These are phyloP conservation scores for Phytophthora cajani DNA, from an alignment of 352 stramenopile species.

Conservation along the genomic window DNA sequence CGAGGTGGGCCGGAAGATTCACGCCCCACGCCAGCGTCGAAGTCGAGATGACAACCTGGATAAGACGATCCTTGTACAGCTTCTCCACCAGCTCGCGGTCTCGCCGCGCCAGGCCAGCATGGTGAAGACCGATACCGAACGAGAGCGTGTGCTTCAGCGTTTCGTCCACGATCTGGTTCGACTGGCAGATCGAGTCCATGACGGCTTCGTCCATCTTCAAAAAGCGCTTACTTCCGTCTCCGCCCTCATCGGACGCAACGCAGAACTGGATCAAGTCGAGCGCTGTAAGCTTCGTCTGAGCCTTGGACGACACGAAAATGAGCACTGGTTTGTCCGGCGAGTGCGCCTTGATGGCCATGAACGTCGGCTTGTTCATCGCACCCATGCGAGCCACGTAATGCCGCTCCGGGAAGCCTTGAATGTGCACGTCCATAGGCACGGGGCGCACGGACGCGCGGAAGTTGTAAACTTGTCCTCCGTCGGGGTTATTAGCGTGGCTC, in stretches of 20 bases:
- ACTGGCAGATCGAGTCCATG: constrained; percentile 88
- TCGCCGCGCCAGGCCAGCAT: constrained; percentile 87
- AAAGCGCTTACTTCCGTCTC: constrained; percentile 94
- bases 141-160: constrained; percentile 95
- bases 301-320: constrained; percentile 98
- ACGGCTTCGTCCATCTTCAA: constrained; percentile 92
- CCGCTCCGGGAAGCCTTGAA: constrained; percentile 96
- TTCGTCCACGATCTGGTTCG: constrained; percentile 88
- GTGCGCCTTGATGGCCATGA: constrained; percentile 96
- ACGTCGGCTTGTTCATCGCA: constrained; percentile 99
- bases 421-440: constrained; percentile 96
- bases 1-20: constrained; percentile 97
- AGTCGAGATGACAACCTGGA: constrained; percentile 96
- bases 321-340: constrained; percentile 94
- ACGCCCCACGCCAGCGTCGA: constrained; percentile 95
- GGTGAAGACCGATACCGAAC: constrained; percentile 98
- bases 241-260: constrained; percentile 66
- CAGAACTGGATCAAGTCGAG: constrained; percentile 97
- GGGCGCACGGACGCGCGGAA: constrained; percentile 96
- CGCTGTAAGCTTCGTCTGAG: constrained; percentile 97
- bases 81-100: constrained; percentile 98
- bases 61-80: constrained; percentile 96
- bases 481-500: constrained; percentile 38
- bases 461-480: constrained; percentile 90
- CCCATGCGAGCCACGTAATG: constrained; percentile 98